phyloP scores from a whole-genome alignment of 371 early-diverging fungal genomes.

The Mucor plumbeus region DNA sequence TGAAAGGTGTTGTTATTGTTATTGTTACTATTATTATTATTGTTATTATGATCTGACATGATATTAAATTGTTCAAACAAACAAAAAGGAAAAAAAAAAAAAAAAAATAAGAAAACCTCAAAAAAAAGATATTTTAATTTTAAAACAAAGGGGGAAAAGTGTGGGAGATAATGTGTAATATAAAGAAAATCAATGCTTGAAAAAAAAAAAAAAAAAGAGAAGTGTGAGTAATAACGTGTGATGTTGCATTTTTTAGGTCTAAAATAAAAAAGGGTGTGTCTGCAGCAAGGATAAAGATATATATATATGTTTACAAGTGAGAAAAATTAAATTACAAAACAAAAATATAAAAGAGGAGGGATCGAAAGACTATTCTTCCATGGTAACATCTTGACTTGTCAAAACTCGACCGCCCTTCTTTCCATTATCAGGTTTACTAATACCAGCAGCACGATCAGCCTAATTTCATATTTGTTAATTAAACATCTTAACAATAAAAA shows the following conservation, averaged over 20 bases:
- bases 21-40: too few relatives aligned
- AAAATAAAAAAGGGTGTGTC: background rate
- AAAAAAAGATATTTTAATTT: slow-evolving; percentile 12
- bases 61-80: background rate
- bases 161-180: background rate
- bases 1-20: background rate
- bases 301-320: background rate
- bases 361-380: slow-evolving; percentile 36
- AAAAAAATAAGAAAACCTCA: slow-evolving; percentile 6
- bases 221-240: background rate
- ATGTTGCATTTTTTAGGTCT: slow-evolving; percentile 1
- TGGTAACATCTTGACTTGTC: slow-evolving; percentile 36
- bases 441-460: slow-evolving; percentile 57
- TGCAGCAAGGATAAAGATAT: background rate
- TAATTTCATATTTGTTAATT: slow-evolving; percentile 1
- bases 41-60: slow-evolving; percentile 7
- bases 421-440: slow-evolving; percentile 52
- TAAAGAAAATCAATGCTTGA: background rate
- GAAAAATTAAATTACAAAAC: background rate
- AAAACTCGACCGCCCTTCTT: slow-evolving; percentile 46
- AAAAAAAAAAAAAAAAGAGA: background rate
- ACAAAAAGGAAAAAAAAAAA: slow-evolving; percentile 11
- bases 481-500: too few relatives aligned
- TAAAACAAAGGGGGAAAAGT: slow-evolving; percentile 9
- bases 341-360: background rate